phyloP scores from a whole-genome alignment of 108 stramenopile genomes.

The Cyclotella sp. region DNA sequence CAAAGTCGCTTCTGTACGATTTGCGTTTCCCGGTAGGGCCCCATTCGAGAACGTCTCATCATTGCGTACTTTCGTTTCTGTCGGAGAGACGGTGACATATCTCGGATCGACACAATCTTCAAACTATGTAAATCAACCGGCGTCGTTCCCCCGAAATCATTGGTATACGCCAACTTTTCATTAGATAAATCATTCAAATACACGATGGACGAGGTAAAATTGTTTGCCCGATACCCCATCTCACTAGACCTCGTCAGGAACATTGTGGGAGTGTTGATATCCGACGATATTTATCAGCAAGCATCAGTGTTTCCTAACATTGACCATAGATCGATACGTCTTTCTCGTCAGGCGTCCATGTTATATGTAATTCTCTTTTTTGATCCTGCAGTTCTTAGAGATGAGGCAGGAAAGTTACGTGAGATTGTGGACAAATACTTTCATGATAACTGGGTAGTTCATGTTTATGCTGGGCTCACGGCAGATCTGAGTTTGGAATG shows the following conservation, averaged over 20 bases:
- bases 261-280: slow-evolving; percentile 55
- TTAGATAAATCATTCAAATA: slow-evolving; percentile 32
- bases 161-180: slow-evolving; percentile 16
- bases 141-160: slow-evolving; percentile 17
- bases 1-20: no score
- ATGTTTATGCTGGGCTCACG: slow-evolving; percentile 56
- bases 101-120: slow-evolving; percentile 47
- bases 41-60: slow-evolving; percentile 65
- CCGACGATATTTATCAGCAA: slow-evolving; percentile 69
- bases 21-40: slow-evolving; percentile 43
- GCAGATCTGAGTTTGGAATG: slow-evolving; percentile 69
- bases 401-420: slow-evolving; percentile 52
- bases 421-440: slow-evolving; percentile 71
- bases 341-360: slow-evolving; percentile 69
- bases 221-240: slow-evolving; percentile 57
- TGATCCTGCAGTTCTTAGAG: slow-evolving; percentile 46
- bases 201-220: slow-evolving; percentile 41
- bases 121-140: slow-evolving; percentile 51
- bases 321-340: slow-evolving; percentile 62
- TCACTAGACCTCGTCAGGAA: slow-evolving; percentile 36
- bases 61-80: slow-evolving; percentile 54
- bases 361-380: slow-evolving; percentile 72
- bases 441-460: slow-evolving; percentile 71
- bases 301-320: slow-evolving; percentile 59
- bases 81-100: slow-evolving; percentile 42